Conservation (phyloP, 192 early-diverging fungal species). For the Chytriomyces sp. region DNA sequence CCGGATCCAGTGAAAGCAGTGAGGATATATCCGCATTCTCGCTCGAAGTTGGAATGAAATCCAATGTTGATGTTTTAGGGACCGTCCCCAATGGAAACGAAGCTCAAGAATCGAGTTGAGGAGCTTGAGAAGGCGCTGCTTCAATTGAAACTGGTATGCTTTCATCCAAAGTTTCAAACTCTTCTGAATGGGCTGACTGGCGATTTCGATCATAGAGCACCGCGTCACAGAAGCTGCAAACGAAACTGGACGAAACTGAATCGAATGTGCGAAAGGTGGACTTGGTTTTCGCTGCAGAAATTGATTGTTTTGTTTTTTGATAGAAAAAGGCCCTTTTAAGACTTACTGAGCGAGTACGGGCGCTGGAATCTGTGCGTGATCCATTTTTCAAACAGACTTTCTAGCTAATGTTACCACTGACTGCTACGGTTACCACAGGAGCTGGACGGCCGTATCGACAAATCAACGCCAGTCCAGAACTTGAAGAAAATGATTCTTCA, state of each 20-base stretch:
- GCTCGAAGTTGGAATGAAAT: too few relatives aligned
- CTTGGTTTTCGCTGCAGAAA: too few relatives aligned
- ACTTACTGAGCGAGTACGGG: neutral
- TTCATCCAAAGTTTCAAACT: neutral
- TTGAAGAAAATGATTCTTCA: conserved; percentile 35
- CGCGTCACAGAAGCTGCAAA: neutral
- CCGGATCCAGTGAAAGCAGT: too few relatives aligned
- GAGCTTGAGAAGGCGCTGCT: neutral
- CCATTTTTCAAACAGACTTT: too few relatives aligned
- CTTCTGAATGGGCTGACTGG: neutral
- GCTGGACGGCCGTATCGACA: conserved; percentile 34
- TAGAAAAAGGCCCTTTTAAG: neutral
- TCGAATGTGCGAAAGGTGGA: too few relatives aligned
- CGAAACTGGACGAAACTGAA: too few relatives aligned
- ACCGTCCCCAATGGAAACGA: neutral
- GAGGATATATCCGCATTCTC: too few relatives aligned
- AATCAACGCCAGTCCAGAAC: conserved; percentile 36
- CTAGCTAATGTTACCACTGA: neutral
- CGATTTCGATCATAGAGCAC: neutral
- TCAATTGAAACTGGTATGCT: neutral
- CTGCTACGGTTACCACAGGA: conserved; percentile 6
- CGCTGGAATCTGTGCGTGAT: neutral
- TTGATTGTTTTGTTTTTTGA: too few relatives aligned
- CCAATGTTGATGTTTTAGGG: neutral
- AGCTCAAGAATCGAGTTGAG: conserved; percentile 1